phyloP scores from a whole-genome alignment of 2,329 filamentous ascomycete species.

The Plenodomus tracheiphilus region DNA sequence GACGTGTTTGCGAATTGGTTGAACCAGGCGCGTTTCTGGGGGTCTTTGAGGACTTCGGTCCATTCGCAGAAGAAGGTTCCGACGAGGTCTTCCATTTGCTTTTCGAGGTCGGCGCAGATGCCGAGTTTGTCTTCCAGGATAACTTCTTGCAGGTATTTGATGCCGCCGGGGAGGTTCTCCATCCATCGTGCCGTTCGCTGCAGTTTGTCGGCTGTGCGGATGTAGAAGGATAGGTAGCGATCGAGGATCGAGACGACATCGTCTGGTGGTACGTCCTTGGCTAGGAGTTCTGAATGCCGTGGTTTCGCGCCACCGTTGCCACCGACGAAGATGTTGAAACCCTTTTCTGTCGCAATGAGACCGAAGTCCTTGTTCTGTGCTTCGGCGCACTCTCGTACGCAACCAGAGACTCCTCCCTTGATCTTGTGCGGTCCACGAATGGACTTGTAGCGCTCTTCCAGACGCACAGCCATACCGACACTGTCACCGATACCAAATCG shows the following conservation, averaged over 20 bases:
- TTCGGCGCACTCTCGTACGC: slow-evolving; percentile 90
- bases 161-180: slow-evolving; percentile 79
- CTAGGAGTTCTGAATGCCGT: slow-evolving; percentile 77
- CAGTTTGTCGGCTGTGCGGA: slow-evolving; percentile 86
- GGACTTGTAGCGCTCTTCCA: slow-evolving; percentile 91
- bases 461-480: slow-evolving; percentile 83
- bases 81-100: slow-evolving; percentile 85
- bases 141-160: slow-evolving; percentile 80
- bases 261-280: slow-evolving; percentile 81
- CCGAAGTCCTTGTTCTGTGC: slow-evolving; percentile 94
- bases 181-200: slow-evolving; percentile 89
- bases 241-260: slow-evolving; percentile 84
- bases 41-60: slow-evolving; percentile 77
- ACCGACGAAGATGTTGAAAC: slow-evolving; percentile 89
- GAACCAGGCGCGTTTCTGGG: slow-evolving; percentile 70
- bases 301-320: slow-evolving; percentile 90
- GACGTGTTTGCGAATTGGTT: slow-evolving; percentile 81
- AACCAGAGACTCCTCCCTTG: slow-evolving; percentile 87
- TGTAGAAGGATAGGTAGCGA: slow-evolving; percentile 90
- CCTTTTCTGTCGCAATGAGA: slow-evolving; percentile 88
- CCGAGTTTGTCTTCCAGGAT: slow-evolving; percentile 84
- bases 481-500: slow-evolving; percentile 86
- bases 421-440: slow-evolving; percentile 88
- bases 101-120: slow-evolving; percentile 80
- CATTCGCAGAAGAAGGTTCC: slow-evolving; percentile 88